Base-by-base conservation (phyloP, 495 filamentous ascomycete genomes). In the Aspergillus taichungensis region DNA sequence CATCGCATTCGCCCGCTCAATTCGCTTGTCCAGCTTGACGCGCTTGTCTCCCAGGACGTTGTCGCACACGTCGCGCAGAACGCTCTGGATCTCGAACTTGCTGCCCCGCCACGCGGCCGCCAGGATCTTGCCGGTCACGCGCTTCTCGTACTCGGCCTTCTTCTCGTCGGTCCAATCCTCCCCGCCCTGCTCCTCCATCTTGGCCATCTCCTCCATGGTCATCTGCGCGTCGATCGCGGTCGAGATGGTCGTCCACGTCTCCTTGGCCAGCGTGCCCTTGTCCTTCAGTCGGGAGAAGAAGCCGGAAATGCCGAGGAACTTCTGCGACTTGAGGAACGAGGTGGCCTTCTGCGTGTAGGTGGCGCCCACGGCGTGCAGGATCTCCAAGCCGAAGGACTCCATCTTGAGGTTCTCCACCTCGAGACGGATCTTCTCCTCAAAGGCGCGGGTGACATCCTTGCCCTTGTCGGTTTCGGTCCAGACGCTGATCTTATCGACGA, bases 81-180 rank as follows among this genome's bases (percentile, higher is more conserved):
- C 94, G 47, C 90, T 83, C 70, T 97, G 94, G 53, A 99, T 97
- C 73, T 99, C 92, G 54, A 91, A 96, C 71, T 89, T 94, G 76
- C 85, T 91, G 38, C 94, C 94, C 44, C 88, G 74, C 94, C 92
- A 99, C 13, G 94, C 92, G 13, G 92, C 92, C 6, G 89, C 94
- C n/a, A 99, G 78, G 47, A 99, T 95, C 76, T 99, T 97, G 42
- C 92, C 92, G 27, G 92, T 99, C 2, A 97, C 90, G 56, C 82
- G 79, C 57, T 88, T 81, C 71, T 97, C 91, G 53, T 90, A 95
- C 67, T 99, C 92, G n/a, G 84, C 76, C 68, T 88, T 91, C 74
- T 85, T 89, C 79, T 99, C 94, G 52, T 97, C 92, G 8, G 92
- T 96, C 92, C 92, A 99, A 34, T 95, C 91, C 43, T 96, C 94